Percentiles rank a stretch among this genome's conserved stretches.
These are phyloP conservation scores for Blastobotrys parvus DNA, from an alignment of 805 yeast genomes.

Conservation along the genomic window DNA sequence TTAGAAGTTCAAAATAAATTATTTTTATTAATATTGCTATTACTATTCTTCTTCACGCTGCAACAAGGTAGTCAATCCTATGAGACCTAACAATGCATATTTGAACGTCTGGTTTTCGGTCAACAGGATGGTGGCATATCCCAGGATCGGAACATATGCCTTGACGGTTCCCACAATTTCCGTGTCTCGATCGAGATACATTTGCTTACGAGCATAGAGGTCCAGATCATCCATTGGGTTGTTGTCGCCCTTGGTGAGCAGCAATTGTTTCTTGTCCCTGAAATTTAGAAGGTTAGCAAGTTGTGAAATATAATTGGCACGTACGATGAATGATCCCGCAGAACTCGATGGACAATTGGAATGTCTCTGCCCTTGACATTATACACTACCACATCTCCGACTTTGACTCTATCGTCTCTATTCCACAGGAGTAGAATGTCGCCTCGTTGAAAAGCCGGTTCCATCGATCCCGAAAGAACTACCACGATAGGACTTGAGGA, in stretches of 20 bases:
- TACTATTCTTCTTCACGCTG: slow-evolving; percentile 37
- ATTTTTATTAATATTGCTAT: neutral
- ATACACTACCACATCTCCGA: slow-evolving; percentile 93
- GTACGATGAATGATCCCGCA: slow-evolving; percentile 63
- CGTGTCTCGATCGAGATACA: slow-evolving; percentile 62
- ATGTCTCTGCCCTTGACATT: slow-evolving; percentile 69
- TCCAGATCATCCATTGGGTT: slow-evolving; percentile 87
- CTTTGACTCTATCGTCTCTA: slow-evolving; percentile 53
- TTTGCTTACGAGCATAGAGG: slow-evolving; percentile 67
- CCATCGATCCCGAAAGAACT: slow-evolving; percentile 97
- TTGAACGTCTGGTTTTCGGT: slow-evolving; percentile 84
- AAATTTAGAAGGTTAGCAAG: no score
- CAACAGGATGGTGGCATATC: slow-evolving; percentile 83
- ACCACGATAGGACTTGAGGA: slow-evolving; percentile 93
- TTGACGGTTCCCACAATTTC: slow-evolving; percentile 84
- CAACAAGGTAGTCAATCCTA: slow-evolving; percentile 63
- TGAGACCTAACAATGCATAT: slow-evolving; percentile 62
- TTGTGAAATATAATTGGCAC: slow-evolving; percentile 18
- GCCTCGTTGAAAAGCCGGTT: slow-evolving; percentile 98
- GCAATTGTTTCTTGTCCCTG: slow-evolving; percentile 44
- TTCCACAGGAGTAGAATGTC: slow-evolving; percentile 91
- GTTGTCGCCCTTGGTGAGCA: slow-evolving; percentile 94
- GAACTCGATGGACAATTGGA: slow-evolving; percentile 95
- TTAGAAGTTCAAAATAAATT: neutral
- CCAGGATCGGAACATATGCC: slow-evolving; percentile 82